Percentiles rank a stretch among this genome's conserved stretches.
Conservation (phyloP, 768 basidiomycete species). For the Pleurotus eryngii region DNA sequence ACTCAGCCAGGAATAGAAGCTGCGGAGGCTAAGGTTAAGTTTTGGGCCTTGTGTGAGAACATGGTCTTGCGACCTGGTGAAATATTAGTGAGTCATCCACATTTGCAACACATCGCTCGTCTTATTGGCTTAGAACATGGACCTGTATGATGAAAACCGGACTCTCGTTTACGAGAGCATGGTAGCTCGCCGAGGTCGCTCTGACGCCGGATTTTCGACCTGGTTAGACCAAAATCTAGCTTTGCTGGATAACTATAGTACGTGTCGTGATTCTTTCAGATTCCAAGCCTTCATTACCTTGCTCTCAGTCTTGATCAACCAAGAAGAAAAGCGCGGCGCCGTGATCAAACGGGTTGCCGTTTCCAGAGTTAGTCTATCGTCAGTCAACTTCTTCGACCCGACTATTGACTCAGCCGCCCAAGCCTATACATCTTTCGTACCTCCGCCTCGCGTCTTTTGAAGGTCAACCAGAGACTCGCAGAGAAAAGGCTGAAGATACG, state of each 20-base stretch:
- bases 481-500: constrained; percentile 55
- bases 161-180: constrained; percentile 67
- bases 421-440: constrained; percentile 82
- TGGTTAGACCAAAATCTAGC: constrained; percentile 71
- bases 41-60: constrained; percentile 78
- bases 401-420: background rate
- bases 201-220: constrained; percentile 63
- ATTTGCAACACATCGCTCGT: background rate
- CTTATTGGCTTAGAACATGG: constrained; percentile 61
- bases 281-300: background rate
- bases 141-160: constrained; percentile 72
- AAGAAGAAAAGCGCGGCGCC: constrained; percentile 56
- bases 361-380: constrained; percentile 62
- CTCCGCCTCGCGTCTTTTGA: constrained; percentile 70
- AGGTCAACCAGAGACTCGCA: constrained; percentile 55
- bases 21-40: constrained; percentile 88
- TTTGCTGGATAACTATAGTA: constrained; percentile 76
- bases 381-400: constrained; percentile 19
- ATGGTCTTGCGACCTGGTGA: constrained; percentile 75
- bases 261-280: constrained; percentile 19
- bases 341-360: constrained; percentile 49
- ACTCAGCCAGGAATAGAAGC: constrained; percentile 89
- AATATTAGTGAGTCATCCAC: constrained; percentile 57
- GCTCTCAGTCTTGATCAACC: constrained; percentile 56
- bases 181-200: constrained; percentile 55